Evolutionary conservation across 805 yeast species (phyloP), one percentile per base, ranked within the genome.

Genomic region (Wickerhamomyces chambardii): DNA sequence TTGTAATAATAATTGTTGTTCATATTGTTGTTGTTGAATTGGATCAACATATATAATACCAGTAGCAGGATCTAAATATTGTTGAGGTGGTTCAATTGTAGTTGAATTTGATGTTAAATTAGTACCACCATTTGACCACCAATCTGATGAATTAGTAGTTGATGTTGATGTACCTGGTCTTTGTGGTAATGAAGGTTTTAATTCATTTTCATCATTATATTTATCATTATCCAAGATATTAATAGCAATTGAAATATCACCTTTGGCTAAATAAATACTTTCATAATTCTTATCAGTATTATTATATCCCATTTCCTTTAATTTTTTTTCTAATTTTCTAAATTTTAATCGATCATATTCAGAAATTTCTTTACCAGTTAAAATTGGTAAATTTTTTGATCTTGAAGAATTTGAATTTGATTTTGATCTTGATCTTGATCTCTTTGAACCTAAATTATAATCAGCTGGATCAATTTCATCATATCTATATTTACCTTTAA

Each of bases 1-100:
- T 25, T 42, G 48, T 15, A 19, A 19, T 19, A 19, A 19, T 19
- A 19, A 4, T 30, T 48, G 53, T 12, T 41, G 45, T 26, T 44
- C 44, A 32, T 48, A 51, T 29, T 46, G 48, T 28, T 51, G 53
- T 33, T 79, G 83, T 46, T 80, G 86, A 31, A 70, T 75, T 10
- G 77, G 68, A 47, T 82, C 89, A 26, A 81, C 72, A 46, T 81
- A 82, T 4, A 79, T 56, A 32, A 74, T 69, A 11, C 90, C 89
- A 0, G 86, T 78, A 7, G 69, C 61, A 3, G 87, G 86, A 46
- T 82, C 89, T 16, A 79, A 66, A 50, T 76, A 82, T 48, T 80
- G 90, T 60, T 81, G 56, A 66, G 75, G 54, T 63, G 81, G 35
- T 55, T 71, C 58, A 49, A 53, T 7, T 44, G 50, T 10, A 48